Percentiles rank a stretch among this genome's conserved stretches.
phyloP scores from a whole-genome alignment of 495 filamentous ascomycete species.

The Saxophila tyrrhenica region DNA sequence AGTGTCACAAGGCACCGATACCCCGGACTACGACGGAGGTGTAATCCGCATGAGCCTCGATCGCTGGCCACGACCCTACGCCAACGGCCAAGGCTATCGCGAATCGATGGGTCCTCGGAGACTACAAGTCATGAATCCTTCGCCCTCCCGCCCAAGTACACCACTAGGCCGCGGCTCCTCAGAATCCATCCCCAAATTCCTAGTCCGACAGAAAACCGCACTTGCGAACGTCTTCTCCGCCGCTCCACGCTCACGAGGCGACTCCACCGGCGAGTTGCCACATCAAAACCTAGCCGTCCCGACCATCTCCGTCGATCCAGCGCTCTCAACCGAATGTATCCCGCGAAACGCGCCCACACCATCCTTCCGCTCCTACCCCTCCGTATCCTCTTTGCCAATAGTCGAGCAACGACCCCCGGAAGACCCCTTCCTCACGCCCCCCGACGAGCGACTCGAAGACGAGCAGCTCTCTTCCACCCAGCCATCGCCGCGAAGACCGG shows the following conservation, averaged over 20 bases:
- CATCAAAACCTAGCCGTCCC: not conserved
- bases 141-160: conserved; percentile 4
- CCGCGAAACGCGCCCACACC: conserved; percentile 2
- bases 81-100: conserved; percentile 12
- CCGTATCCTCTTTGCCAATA: conserved; percentile 1
- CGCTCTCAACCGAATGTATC: conserved; percentile 8
- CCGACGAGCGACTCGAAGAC: conserved; percentile 3
- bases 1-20: not conserved
- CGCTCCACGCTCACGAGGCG: not conserved
- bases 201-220: conserved; percentile 10
- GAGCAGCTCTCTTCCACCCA: not conserved
- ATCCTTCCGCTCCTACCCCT: conserved; percentile 11
- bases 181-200: not conserved
- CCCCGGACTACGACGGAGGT: not conserved
- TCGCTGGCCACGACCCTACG: conserved; percentile 16
- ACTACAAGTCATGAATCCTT: conserved; percentile 14
- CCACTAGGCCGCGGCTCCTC: not conserved
- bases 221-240: conserved; percentile 6
- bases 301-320: conserved; percentile 9
- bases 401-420: conserved; percentile 11
- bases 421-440: conserved; percentile 20
- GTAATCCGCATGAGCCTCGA: conserved; percentile 13
- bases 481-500: not conserved
- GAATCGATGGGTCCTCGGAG: conserved; percentile 14
- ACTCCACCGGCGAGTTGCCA: not conserved